Evolutionary conservation across 495 filamentous ascomycete species (phyloP), one percentile per base, ranked within the genome.

Genomic region (Xylaria longipes): DNA sequence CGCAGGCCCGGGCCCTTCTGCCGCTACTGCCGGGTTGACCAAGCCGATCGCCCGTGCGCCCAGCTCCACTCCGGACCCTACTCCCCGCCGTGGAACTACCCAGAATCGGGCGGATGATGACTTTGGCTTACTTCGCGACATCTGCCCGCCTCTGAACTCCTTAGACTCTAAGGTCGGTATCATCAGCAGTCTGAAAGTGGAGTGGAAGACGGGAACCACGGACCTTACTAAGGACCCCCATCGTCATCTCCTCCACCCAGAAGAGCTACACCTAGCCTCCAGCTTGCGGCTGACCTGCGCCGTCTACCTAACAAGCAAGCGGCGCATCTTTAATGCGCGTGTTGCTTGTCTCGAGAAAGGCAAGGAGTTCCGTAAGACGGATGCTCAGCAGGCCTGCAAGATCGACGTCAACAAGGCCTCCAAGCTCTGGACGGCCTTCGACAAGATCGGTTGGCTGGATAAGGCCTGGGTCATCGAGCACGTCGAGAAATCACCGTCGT

Each of bases 381-480:
- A 97, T 79, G 93, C 94, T 41, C 96, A 99, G 80, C 93, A 97
- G 80, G 94, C 94, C 33, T 97, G 94, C 88, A 97, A 97, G 85
- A 97, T 98, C 71, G 96, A 99, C 79, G 96, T 98, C 80, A 98
- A 98, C 85, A 99, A 99, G 86, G 94, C 96, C 35, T 97, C 93
- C 75, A 97, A 96, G 80, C 87, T 99, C 64, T 97, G 94, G 94
- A 90, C 91, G 52, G 94, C 94, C 35, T 99, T 93, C 78, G 92
- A 98, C 27, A 91, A 90, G 63, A 93, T 97, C 61, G 94, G 94
- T 66, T 97, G 95, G 94, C 91, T 98, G 74, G 86, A 93, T 41
- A 82, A 84, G 15, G 80, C 88, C 54, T 88, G 84, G 82, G 90
- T 95, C 73, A 75, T 81, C 66, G 72, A 86, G 56, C 88, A 85